Evolutionary conservation across 164 flowering plant species (phyloP).

Genomic region (Umbilicus rupestris): DNA sequence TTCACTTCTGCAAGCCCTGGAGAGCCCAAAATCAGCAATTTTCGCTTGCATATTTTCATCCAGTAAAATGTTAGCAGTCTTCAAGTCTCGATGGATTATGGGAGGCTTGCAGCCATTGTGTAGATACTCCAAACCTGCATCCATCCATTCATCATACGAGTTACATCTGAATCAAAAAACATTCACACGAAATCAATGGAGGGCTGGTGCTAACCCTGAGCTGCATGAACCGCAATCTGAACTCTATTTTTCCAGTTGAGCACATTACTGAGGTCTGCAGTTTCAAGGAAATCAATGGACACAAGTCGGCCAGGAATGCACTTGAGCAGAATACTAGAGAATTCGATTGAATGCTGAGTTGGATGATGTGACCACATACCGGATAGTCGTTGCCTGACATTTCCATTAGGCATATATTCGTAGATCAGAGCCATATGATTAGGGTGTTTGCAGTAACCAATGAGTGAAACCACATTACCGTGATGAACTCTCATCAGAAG

Average conservation of each 20-base stretch:
- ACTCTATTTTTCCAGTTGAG: conserved; percentile 24
- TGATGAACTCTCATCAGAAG: conserved; percentile 6
- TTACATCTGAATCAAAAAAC: not conserved
- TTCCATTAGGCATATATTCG: conserved; percentile 21
- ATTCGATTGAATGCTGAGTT: not conserved
- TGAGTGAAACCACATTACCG: conserved; percentile 5
- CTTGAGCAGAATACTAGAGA: not conserved
- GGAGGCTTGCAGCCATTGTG: conserved; percentile 26
- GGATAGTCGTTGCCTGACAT: conserved; percentile 15
- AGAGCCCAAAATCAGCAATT: conserved; percentile 29
- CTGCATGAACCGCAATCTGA: conserved; percentile 30
- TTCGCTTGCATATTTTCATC: conserved; percentile 20
- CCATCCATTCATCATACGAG: not conserved
- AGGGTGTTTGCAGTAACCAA: conserved; percentile 3
- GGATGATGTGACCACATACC: conserved; percentile 7
- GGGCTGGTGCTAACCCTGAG: conserved; percentile 21
- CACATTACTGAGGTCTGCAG: not conserved
- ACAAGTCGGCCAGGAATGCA: not conserved
- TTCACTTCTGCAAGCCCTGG: conserved; percentile 14
- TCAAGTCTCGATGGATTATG: conserved; percentile 27
- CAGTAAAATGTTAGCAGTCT: conserved; percentile 25
- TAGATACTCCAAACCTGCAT: conserved; percentile 26
- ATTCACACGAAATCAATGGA: not conserved
- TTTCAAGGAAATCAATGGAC: not conserved
- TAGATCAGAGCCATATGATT: conserved; percentile 2